These are phyloP conservation scores for Xylaria castorea DNA, from an alignment of 495 filamentous ascomycete species.

Conservation along the genomic window DNA sequence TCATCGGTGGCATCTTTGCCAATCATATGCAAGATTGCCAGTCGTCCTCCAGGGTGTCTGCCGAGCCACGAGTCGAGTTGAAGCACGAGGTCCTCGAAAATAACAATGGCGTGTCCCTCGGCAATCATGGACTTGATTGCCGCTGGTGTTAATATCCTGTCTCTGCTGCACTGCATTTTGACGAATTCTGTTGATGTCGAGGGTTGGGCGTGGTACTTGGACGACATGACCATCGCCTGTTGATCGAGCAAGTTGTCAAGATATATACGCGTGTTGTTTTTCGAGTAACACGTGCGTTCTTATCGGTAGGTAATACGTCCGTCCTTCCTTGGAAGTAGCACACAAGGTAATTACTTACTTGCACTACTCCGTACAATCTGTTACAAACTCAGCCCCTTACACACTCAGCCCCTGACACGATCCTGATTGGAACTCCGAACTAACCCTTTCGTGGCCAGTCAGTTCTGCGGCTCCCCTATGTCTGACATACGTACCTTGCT, in stretches of 20 bases:
- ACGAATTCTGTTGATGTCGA: not conserved
- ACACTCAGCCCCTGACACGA: not conserved
- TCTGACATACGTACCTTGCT: not conserved
- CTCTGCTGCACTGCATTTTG: conserved; percentile 7
- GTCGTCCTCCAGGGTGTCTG: conserved; percentile 53
- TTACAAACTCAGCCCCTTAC: not conserved
- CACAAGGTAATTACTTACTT: not conserved
- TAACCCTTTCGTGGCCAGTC: not conserved
- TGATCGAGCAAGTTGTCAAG: not conserved
- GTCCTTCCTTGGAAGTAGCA: not conserved
- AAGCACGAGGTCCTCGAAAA: conserved; percentile 52
- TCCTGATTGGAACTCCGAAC: not conserved
- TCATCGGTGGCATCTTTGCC: conserved; percentile 60
- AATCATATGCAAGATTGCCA: conserved; percentile 58
- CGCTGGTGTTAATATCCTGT: conserved; percentile 28
- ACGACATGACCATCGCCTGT: not conserved
- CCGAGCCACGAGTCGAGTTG: conserved; percentile 53
- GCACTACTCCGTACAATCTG: not conserved
- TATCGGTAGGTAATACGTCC: not conserved
- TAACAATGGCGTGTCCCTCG: conserved; percentile 52
- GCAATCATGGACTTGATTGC: conserved; percentile 52
- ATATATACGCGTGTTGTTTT: not conserved
- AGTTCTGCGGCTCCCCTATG: not conserved
- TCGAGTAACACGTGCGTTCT: not conserved
- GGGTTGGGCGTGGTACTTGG: not conserved